phyloP scores from a whole-genome alignment of 352 stramenopile species.

The Globisporangium paddicum region DNA sequence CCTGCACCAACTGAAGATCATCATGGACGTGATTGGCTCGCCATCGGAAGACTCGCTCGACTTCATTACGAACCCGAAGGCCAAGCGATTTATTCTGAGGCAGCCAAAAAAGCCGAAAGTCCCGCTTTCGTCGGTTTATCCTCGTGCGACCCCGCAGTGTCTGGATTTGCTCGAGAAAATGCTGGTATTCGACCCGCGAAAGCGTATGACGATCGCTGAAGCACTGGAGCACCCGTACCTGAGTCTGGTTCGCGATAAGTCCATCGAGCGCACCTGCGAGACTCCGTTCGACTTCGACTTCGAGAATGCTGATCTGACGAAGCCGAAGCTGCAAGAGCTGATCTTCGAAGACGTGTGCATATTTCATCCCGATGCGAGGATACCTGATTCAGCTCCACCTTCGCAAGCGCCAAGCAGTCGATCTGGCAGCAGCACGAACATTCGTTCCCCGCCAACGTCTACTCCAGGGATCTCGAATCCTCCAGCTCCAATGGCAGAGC shows the following conservation, averaged over 20 bases:
- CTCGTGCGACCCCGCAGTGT: slow-evolving; percentile 69
- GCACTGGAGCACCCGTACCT: slow-evolving; percentile 80
- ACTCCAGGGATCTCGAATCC: slow-evolving; percentile 3
- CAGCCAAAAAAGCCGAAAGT: slow-evolving; percentile 86
- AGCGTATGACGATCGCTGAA: slow-evolving; percentile 77
- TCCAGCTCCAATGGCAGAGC: slow-evolving; percentile 12
- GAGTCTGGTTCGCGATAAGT: slow-evolving; percentile 63
- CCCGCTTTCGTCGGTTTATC: slow-evolving; percentile 81
- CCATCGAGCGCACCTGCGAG: slow-evolving; percentile 71
- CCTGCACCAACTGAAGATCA: slow-evolving; percentile 87
- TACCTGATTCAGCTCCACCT: slow-evolving; percentile 27
- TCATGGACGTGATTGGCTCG: slow-evolving; percentile 86
- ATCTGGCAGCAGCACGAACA: slow-evolving; percentile 6
- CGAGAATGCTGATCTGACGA: slow-evolving; percentile 87
- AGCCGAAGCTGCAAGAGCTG: slow-evolving; percentile 87
- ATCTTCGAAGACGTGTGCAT: slow-evolving; percentile 90
- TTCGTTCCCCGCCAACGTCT: slow-evolving; percentile 17
- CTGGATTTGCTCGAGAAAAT: slow-evolving; percentile 92
- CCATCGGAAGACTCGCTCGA: slow-evolving; percentile 74
- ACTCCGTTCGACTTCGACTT: slow-evolving; percentile 84
- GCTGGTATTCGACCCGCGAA: slow-evolving; percentile 91
- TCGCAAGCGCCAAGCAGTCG: slow-evolving; percentile 8
- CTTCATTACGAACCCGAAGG: slow-evolving; percentile 89
- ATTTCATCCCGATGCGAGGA: slow-evolving; percentile 82
- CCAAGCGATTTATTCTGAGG: slow-evolving; percentile 84